Evolutionary conservation across 2,329 filamentous ascomycete species (phyloP).

Genomic region (Teratosphaeria nubilosa): DNA sequence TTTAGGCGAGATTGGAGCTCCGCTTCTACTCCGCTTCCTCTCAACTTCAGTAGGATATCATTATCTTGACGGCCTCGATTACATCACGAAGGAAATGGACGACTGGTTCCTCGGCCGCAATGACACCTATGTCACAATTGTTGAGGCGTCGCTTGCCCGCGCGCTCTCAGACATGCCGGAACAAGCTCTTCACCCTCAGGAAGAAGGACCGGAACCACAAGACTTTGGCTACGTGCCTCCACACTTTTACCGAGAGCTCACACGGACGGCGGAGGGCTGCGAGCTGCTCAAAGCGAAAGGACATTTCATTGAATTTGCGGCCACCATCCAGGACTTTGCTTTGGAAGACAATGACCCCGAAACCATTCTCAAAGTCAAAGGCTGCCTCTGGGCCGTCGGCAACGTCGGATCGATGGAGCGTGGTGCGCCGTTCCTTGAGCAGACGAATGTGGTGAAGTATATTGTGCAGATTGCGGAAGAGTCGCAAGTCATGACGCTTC

Average conservation of each 20-base stretch:
- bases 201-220: conserved; percentile 37
- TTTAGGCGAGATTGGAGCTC: conserved; percentile 90
- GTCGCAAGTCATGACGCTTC: conserved; percentile 81
- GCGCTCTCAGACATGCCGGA: conserved; percentile 59
- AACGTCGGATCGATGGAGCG: conserved; percentile 98
- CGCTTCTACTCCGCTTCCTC: conserved; percentile 79
- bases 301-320: conserved; percentile 87
- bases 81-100: conserved; percentile 99
- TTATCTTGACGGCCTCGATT: conserved; percentile 91
- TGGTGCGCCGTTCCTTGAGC: conserved; percentile 86
- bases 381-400: conserved; percentile 92
- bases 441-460: conserved; percentile 74
- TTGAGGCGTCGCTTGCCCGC: conserved; percentile 88
- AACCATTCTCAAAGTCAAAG: conserved; percentile 85
- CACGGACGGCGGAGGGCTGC: conserved; percentile 85
- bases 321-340: conserved; percentile 77
- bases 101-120: conserved; percentile 98
- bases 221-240: conserved; percentile 64
- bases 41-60: conserved; percentile 96
- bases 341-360: conserved; percentile 79
- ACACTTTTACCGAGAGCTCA: conserved; percentile 93
- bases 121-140: conserved; percentile 86
- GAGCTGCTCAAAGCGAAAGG: conserved; percentile 82
- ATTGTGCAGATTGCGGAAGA: conserved; percentile 82
- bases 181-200: conserved; percentile 32